These are phyloP conservation scores for Fagus crenata DNA, from an alignment of 306 rosid species.

Conservation along the genomic window DNA sequence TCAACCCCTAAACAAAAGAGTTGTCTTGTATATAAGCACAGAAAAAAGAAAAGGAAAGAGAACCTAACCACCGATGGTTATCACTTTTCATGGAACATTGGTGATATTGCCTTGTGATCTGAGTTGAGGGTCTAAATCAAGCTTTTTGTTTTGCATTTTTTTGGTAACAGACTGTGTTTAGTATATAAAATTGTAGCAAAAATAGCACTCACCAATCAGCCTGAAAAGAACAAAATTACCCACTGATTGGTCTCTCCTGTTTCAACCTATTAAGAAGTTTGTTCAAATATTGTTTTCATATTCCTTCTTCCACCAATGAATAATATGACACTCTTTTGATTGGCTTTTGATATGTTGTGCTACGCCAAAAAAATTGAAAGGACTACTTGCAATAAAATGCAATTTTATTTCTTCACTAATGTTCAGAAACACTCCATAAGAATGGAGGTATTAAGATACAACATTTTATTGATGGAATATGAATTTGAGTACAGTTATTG, in stretches of 20 bases:
- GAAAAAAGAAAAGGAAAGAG: background rate
- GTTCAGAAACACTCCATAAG: background rate
- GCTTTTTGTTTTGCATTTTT: background rate
- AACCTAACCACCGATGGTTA: background rate
- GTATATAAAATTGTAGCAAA: background rate
- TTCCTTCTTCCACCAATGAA: too few species aligned
- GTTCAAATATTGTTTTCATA: background rate
- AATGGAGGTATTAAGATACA: background rate
- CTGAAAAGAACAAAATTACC: background rate
- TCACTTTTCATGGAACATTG: too few species aligned
- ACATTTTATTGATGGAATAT: constrained; percentile 23
- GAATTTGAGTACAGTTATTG: constrained; percentile 25
- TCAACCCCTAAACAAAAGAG: background rate
- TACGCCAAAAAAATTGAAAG: too few species aligned
- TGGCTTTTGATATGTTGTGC: too few species aligned
- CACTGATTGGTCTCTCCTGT: background rate
- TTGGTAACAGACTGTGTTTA: background rate
- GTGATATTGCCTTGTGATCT: background rate
- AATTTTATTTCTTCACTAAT: background rate
- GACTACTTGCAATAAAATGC: too few species aligned
- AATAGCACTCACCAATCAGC: too few species aligned
- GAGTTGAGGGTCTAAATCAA: background rate
- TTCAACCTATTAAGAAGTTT: background rate
- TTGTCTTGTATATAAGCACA: background rate
- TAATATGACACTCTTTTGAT: background rate